Evolutionary conservation across 75 land plant species (phyloP), one percentile per base, ranked within the genome.

Genomic region (Gnetum montanum): DNA sequence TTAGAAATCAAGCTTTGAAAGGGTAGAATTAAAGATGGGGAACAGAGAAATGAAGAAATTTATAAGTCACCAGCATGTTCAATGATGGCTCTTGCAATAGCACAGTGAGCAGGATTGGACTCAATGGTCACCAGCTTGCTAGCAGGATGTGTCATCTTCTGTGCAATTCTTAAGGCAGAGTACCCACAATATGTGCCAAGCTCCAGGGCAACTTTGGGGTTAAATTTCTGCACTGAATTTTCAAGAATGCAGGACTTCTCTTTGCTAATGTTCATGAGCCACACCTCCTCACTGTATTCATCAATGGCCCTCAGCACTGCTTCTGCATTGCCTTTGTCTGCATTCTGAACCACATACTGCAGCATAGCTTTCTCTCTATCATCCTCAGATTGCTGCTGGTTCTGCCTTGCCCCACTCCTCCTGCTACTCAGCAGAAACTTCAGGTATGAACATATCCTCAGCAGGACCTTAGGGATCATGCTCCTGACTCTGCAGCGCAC

Each of bases 51-150:
- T n/a, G n/a, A n/a, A n/a, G n/a, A n/a, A n/a, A n/a, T n/a, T n/a
- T n/a, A n/a, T n/a, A n/a, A n/a, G n/a, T 61, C 54, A 65, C 67
- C 67, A 40, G 67, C 67, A 43, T 65, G 67, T 2, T 65, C 66
- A 24, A 65, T 60, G 10, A 65, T 44, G 30, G 26, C 15, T 34
- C 12, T 38, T 24, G 67, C 65, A 30, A 65, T 29, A 1, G 60
- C 35, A 1, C 50, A 26, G 63, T 38, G 31, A 29, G 4, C 2
- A 23, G 67, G 11, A 28, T 59, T 20, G 20, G 44, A 28, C 25
- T 65, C 67, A 10, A 65, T 11, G 31, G 67, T 24, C 18, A 65
- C n/a, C 37, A 63, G 41, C 38, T 34, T 57, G 63, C 43, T 58
- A 13, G 25, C 29, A 6, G 44, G 63, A 18, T 24, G 27, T 18